Conservation (phyloP, 768 basidiomycete genomes). For the Naematelia encephala region DNA sequence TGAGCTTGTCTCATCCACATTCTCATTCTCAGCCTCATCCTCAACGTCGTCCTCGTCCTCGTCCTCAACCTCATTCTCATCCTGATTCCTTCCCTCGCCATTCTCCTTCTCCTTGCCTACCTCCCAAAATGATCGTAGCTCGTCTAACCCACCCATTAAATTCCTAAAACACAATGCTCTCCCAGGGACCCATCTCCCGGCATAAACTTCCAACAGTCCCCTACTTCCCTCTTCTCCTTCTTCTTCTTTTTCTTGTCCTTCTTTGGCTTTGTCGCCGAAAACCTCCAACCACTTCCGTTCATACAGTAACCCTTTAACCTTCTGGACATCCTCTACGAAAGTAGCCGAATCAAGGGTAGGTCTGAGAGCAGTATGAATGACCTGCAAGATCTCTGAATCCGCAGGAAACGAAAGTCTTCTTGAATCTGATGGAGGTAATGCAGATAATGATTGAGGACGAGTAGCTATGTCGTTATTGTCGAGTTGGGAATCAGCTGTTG, state of each 20-base stretch:
- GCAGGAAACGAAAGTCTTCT: conserved; percentile 25
- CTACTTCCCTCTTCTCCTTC: not conserved
- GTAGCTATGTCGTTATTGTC: conserved; percentile 1
- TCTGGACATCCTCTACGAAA: conserved; percentile 34
- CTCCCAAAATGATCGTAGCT: not conserved
- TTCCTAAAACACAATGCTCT: conserved; percentile 46
- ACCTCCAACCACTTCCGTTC: conserved; percentile 49
- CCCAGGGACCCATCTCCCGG: conserved; percentile 49
- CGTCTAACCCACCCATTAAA: conserved; percentile 23
- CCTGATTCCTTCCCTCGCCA: conserved; percentile 1
- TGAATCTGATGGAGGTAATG: conserved; percentile 5
- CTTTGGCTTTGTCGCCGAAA: conserved; percentile 25
- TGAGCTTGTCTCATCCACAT: no score
- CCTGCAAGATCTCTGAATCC: conserved; percentile 34
- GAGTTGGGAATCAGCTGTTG: conserved; percentile 12
- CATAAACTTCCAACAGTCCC: conserved; percentile 40
- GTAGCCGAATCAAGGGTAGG: conserved; percentile 26
- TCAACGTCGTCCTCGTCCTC: conserved; percentile 15
- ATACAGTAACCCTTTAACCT: conserved; percentile 43
- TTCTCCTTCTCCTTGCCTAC: conserved; percentile 8
- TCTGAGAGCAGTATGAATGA: conserved; percentile 27
- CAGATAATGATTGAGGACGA: not conserved
- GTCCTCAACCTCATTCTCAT: conserved; percentile 9
- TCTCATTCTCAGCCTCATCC: not conserved
- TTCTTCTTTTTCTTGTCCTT: not conserved